Base-by-base conservation (phyloP, 129 eudicot species). In the Apium graveolens region DNA sequence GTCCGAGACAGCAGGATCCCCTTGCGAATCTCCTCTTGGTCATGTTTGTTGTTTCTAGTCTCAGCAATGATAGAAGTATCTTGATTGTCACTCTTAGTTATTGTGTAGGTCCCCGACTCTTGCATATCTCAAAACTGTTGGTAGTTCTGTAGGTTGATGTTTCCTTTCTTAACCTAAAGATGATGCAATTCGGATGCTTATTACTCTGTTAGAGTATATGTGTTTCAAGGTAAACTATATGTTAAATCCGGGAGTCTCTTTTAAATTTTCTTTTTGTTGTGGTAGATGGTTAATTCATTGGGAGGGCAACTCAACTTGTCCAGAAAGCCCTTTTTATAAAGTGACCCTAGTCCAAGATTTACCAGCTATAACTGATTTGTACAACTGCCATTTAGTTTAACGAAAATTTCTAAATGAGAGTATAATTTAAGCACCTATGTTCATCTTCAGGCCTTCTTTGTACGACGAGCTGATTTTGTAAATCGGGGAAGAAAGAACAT, bases 91-190 rank as follows among this genome's bases (percentile, higher is more conserved):
- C 74, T 62, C 39, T 35, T 84, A 63, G 81, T 34, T 72, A 62
- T 74, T 26, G 38, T 38, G 76, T 76, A 85, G 85, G 78, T 57
- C 74, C 71, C 78, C 20, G 72, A 80, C 69, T 84, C 71, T 77
- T 73, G 84, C 82, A 81, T 34, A 13, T 73, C 48, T 12, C 37
- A 27, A 76, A 53, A 62, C 29, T 63, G 72, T 18, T 71, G 74
- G 21, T 27, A 78, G 80, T 78, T 43, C 5, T 65, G 31, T 78
- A 78, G 81, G 75, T 42, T 31, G 60, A 72, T 53, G 29, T n/a
- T 57, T 57, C 29, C 26, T 57, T 57, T 57, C 12, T 57, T 24
- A 57, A 57, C 31, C 65, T 57, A 9, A 57, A 57, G 65, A 57
- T 57, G 65, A 10, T 57, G 12, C 14, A 32, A 45, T 66, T 17